Evolutionary conservation across 1,284 basidiomycete species (phyloP).

Genomic region (Calocybe gambosa): DNA sequence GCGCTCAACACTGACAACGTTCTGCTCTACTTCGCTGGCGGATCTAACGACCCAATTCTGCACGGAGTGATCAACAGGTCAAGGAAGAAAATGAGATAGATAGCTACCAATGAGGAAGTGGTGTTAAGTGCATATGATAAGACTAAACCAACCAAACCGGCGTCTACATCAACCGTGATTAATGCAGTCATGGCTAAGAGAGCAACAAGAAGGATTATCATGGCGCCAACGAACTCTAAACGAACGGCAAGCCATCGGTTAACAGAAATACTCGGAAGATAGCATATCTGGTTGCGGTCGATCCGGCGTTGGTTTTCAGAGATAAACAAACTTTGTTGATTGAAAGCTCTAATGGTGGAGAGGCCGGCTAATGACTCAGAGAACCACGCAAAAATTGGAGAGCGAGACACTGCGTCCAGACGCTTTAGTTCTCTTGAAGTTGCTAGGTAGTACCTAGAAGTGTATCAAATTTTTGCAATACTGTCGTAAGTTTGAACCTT

Average conservation of each 20-base stretch:
- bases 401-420: conserved; percentile 62
- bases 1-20: conserved; percentile 32
- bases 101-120: conserved; percentile 68
- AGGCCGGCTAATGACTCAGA: conserved; percentile 73
- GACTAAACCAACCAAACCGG: conserved; percentile 68
- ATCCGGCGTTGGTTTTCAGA: conserved; percentile 65
- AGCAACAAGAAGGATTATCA: conserved; percentile 56
- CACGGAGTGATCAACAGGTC: background rate
- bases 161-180: conserved; percentile 56
- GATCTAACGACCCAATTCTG: conserved; percentile 57
- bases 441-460: conserved; percentile 48
- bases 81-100: conserved; percentile 18
- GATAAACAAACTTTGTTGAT: conserved; percentile 58
- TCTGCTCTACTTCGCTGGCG: conserved; percentile 8
- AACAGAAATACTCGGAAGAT: conserved; percentile 64
- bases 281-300: conserved; percentile 64
- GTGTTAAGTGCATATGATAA: conserved; percentile 74
- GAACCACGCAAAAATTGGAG: conserved; percentile 74
- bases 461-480: background rate
- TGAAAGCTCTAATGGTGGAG: conserved; percentile 71
- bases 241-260: conserved; percentile 80
- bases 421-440: conserved; percentile 71
- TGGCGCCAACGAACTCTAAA: conserved; percentile 68
- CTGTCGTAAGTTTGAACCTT: conserved; percentile 18
- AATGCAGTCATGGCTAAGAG: conserved; percentile 64